These are phyloP conservation scores for Malus hybrid DNA, from an alignment of 331 rosid species.

Conservation along the genomic window DNA sequence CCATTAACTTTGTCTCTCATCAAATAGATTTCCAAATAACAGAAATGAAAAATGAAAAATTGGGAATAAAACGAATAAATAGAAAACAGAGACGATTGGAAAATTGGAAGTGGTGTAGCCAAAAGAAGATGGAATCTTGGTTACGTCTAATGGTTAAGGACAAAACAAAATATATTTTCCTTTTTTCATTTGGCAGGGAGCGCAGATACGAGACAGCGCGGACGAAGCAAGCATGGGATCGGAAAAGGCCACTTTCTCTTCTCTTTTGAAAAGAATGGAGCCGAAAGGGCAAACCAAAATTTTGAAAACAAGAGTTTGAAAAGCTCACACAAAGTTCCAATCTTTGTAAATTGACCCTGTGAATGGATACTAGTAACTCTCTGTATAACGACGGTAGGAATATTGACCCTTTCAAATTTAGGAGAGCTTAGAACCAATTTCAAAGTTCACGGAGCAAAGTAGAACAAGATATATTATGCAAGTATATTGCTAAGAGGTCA, in stretches of 20 bases:
- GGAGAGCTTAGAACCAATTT: too few relatives aligned
- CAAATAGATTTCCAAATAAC: too few relatives aligned
- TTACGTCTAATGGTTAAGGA: not conserved
- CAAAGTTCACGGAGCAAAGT: too few relatives aligned
- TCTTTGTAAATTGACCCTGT: not conserved
- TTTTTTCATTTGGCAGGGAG: not conserved
- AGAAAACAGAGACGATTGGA: too few relatives aligned
- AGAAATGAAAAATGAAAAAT: not conserved
- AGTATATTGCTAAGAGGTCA: too few relatives aligned
- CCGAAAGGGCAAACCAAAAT: not conserved
- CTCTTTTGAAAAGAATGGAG: not conserved
- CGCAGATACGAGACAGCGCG: too few relatives aligned
- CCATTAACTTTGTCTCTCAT: too few relatives aligned
- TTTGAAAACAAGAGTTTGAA: not conserved
- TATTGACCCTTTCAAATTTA: too few relatives aligned
- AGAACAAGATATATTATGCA: too few relatives aligned
- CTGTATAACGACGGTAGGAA: too few relatives aligned
- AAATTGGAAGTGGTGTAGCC: not conserved
- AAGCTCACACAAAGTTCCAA: not conserved
- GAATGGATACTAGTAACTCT: too few relatives aligned
- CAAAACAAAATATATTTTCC: not conserved
- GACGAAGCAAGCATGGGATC: not conserved
- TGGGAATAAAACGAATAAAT: not conserved
- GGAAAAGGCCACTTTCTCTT: not conserved
- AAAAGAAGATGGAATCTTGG: not conserved